Percentiles rank a stretch among this genome's conserved stretches.
phyloP scores from a whole-genome alignment of 768 basidiomycete species.

The Lyophyllum semitale region DNA sequence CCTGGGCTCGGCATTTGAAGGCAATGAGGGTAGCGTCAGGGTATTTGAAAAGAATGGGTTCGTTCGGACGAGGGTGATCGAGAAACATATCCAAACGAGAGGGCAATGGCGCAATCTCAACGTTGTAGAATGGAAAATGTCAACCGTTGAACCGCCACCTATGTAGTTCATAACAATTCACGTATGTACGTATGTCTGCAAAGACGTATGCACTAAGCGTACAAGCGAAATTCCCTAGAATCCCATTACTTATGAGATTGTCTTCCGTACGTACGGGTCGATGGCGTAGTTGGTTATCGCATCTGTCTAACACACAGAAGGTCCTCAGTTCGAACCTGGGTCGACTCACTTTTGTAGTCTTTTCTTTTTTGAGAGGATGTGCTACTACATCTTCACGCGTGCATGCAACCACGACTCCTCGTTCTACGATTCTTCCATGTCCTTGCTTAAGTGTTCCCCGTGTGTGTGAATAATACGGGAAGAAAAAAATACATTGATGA shows the following conservation, averaged over 20 bases:
- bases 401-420: no score
- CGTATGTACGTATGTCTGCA: no score
- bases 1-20: conserved; percentile 43
- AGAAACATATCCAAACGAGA: no score
- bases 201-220: no score
- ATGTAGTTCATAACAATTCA: no score
- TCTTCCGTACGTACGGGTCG: conserved; percentile 29
- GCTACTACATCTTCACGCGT: not conserved
- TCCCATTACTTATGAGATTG: no score
- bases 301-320: conserved; percentile 80
- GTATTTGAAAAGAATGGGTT: conserved; percentile 75
- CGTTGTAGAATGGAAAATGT: conserved; percentile 39
- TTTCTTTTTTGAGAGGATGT: not conserved
- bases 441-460: not conserved
- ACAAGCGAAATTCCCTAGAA: no score
- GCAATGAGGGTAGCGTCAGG: conserved; percentile 59
- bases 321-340: conserved; percentile 38
- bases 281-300: conserved; percentile 86
- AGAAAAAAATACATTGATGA: not conserved
- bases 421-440: no score
- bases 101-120: conserved; percentile 38
- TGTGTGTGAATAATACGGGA: not conserved
- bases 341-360: conserved; percentile 25
- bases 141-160: no score
- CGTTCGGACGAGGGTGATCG: conserved; percentile 35